phyloP scores from a whole-genome alignment of 1,284 basidiomycete genomes.

The Tetrapyrgos nigripes region DNA sequence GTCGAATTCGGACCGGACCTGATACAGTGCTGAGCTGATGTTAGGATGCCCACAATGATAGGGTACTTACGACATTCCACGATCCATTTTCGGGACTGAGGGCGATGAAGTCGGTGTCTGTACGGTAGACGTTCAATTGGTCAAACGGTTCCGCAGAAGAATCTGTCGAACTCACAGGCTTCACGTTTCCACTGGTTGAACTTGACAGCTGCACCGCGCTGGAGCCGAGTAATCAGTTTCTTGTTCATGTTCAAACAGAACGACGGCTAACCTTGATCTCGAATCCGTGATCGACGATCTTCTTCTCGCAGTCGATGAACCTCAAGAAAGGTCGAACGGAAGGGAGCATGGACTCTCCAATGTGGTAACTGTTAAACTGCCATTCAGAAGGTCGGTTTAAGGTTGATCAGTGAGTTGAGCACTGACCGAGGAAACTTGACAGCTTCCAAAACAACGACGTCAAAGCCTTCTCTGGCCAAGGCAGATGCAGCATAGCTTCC shows the following conservation, averaged over 20 bases:
- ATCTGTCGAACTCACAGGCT: conserved; percentile 2
- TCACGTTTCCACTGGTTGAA: conserved; percentile 14
- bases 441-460: conserved; percentile 56
- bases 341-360: conserved; percentile 48
- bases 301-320: conserved; percentile 44
- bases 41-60: not conserved
- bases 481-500: conserved; percentile 11
- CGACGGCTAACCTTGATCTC: conserved; percentile 38
- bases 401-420: not conserved
- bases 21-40: not conserved
- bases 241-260: not conserved
- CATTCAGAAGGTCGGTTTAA: not conserved
- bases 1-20: conserved; percentile 55
- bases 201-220: conserved; percentile 33
- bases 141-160: not conserved
- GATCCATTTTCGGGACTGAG: conserved; percentile 9
- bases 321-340: conserved; percentile 43
- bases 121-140: not conserved
- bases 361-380: conserved; percentile 41
- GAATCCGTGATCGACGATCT: conserved; percentile 40
- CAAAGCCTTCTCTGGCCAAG: conserved; percentile 37
- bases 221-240: too few relatives aligned
- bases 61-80: conserved; percentile 17
- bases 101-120: conserved; percentile 7
- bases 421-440: conserved; percentile 51